phyloP scores from a whole-genome alignment of 495 filamentous ascomycete genomes.

The Penicillium paradoxum region DNA sequence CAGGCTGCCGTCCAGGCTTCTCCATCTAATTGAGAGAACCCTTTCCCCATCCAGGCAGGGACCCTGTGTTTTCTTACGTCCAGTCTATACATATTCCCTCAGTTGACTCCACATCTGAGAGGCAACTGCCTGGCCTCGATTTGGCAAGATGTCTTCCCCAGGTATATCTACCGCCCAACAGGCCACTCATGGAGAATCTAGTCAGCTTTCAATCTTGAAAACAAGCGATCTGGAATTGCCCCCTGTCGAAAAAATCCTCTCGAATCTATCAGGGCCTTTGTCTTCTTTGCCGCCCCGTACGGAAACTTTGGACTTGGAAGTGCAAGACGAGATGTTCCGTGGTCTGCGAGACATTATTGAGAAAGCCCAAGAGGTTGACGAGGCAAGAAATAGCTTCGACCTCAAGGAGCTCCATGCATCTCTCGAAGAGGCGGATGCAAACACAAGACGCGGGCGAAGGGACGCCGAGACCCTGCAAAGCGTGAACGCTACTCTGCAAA shows the following conservation, averaged over 20 bases:
- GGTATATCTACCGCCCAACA: constrained; percentile 13
- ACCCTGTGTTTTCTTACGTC: background rate
- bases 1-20: constrained; percentile 11
- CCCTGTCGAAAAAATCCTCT: constrained; percentile 22
- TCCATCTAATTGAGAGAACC: background rate
- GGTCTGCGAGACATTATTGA: constrained; percentile 24
- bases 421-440: constrained; percentile 24
- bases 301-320: constrained; percentile 13
- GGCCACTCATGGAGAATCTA: constrained; percentile 6
- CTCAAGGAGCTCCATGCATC: constrained; percentile 24
- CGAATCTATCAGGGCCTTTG: constrained; percentile 17
- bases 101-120: background rate
- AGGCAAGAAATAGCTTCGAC: constrained; percentile 16
- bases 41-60: background rate
- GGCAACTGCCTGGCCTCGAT: background rate
- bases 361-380: constrained; percentile 12
- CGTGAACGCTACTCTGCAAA: constrained; percentile 24
- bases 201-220: background rate
- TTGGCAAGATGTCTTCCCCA: constrained; percentile 14
- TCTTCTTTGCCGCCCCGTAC: constrained; percentile 13
- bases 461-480: constrained; percentile 21
- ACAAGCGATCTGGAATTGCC: constrained; percentile 21
- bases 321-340: constrained; percentile 29
- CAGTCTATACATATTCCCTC: background rate
- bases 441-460: constrained; percentile 16